phyloP scores from a whole-genome alignment of 1,139 yeast species.

The Pichiaceae sp. region DNA sequence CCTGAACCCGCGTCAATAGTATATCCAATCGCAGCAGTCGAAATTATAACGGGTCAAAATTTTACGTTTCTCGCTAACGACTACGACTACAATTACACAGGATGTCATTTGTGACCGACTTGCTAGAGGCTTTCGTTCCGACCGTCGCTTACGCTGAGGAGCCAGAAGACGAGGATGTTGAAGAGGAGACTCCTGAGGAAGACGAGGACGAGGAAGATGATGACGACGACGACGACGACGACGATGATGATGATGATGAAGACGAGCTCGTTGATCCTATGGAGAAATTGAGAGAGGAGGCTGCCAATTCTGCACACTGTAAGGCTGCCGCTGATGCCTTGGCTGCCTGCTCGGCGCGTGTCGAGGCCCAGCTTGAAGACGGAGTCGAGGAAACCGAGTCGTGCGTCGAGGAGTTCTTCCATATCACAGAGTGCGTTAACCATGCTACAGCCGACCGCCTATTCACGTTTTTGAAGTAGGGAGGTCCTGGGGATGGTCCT shows the following conservation, averaged over 20 bases:
- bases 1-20: too few relatives aligned
- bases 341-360: constrained; percentile 93
- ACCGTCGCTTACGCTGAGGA: constrained; percentile 82
- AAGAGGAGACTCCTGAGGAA: constrained; percentile 14
- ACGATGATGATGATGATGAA: constrained; percentile 68
- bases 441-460: constrained; percentile 90
- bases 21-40: too few relatives aligned
- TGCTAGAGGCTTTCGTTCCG: constrained; percentile 77
- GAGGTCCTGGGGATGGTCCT: too few relatives aligned
- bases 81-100: not conserved
- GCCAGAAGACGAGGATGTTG: constrained; percentile 27
- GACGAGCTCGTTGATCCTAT: constrained; percentile 66
- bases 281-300: constrained; percentile 58
- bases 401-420: constrained; percentile 97
- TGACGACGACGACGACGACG: constrained; percentile 59
- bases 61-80: too few relatives aligned
- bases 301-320: constrained; percentile 62
- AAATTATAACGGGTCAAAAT: too few relatives aligned
- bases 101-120: constrained; percentile 37
- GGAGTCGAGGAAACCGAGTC: constrained; percentile 76
- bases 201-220: constrained; percentile 33
- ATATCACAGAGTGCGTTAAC: constrained; percentile 86
- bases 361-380: constrained; percentile 73
- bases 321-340: constrained; percentile 78
- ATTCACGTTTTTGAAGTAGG: constrained; percentile 75